phyloP scores from a whole-genome alignment of 768 basidiomycete genomes.

The Lentinula sp. region DNA sequence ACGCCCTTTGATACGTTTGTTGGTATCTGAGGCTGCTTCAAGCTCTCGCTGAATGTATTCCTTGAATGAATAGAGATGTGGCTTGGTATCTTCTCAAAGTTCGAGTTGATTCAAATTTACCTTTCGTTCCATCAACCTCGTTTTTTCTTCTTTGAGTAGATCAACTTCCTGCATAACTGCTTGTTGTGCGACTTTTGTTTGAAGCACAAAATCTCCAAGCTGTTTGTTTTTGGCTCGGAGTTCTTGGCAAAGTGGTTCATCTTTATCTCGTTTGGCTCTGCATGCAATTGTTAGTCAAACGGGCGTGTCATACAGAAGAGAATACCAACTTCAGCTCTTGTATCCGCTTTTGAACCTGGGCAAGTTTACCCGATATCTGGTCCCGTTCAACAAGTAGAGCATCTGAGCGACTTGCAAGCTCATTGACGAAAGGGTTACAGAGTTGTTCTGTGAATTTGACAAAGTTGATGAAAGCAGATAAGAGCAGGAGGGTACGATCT shows the following conservation, averaged over 20 bases:
- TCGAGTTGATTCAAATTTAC: constrained; percentile 24
- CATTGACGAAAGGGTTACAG: constrained; percentile 52
- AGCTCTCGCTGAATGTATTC: constrained; percentile 61
- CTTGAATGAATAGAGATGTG: constrained; percentile 21
- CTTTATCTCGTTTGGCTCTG: constrained; percentile 59
- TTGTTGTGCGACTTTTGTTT: constrained; percentile 61
- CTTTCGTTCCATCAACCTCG: constrained; percentile 54
- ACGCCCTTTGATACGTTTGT: constrained; percentile 59
- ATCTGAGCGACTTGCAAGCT: constrained; percentile 56
- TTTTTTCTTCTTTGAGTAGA: constrained; percentile 66
- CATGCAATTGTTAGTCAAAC: not conserved
- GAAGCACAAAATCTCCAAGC: constrained; percentile 59
- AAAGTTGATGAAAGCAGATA: constrained; percentile 92
- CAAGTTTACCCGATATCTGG: constrained; percentile 40
- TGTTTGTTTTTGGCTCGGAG: constrained; percentile 54
- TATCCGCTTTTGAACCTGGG: constrained; percentile 46
- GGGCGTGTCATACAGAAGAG: not conserved
- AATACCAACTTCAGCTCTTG: constrained; percentile 47
- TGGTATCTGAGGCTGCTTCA: constrained; percentile 49
- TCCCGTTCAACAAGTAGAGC: constrained; percentile 58
- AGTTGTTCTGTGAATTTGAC: constrained; percentile 81
- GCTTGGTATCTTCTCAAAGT: not conserved
- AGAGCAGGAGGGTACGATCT: constrained; percentile 64
- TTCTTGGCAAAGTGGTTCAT: constrained; percentile 62
- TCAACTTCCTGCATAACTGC: constrained; percentile 61